These are phyloP conservation scores for Mortierella alpina DNA, from an alignment of 192 early-diverging fungal genomes.

Conservation along the genomic window DNA sequence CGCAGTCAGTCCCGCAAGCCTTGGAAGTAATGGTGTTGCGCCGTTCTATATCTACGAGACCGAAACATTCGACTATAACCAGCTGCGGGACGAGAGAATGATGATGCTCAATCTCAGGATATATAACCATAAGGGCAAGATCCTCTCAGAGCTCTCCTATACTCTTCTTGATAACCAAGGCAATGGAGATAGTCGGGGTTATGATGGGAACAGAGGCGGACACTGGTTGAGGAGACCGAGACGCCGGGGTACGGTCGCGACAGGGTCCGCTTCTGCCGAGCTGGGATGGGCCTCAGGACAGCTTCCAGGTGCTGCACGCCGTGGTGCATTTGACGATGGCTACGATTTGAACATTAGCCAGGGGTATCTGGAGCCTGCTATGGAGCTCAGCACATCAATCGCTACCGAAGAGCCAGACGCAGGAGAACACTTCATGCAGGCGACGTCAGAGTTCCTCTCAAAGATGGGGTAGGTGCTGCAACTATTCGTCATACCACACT, in stretches of 20 bases:
- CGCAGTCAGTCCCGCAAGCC: constrained; percentile 5
- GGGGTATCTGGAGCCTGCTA: not conserved
- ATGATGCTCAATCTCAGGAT: constrained; percentile 29
- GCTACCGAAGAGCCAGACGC: constrained; percentile 35
- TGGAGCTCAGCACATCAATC: not conserved
- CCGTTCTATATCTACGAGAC: constrained; percentile 48
- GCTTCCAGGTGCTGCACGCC: too few relatives aligned
- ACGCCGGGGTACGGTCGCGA: too few relatives aligned
- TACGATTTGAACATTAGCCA: not conserved
- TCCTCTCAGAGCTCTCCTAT: constrained; percentile 29
- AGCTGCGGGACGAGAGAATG: not conserved
- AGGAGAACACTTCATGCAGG: constrained; percentile 42
- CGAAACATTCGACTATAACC: constrained; percentile 9
- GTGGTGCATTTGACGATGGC: too few relatives aligned
- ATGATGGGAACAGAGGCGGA: too few relatives aligned
- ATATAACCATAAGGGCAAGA: constrained; percentile 20
- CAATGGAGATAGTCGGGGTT: not conserved
- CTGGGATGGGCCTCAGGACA: too few relatives aligned
- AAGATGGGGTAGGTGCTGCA: constrained; percentile 43
- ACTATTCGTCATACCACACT: not conserved
- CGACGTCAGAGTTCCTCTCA: constrained; percentile 42
- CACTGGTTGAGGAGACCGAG: too few relatives aligned
- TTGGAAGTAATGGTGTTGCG: not conserved
- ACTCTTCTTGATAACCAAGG: constrained; percentile 6
- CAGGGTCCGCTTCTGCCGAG: too few relatives aligned